phyloP scores from a whole-genome alignment of 1,284 basidiomycete genomes.

The Tilletiopsis washingtonensis region DNA sequence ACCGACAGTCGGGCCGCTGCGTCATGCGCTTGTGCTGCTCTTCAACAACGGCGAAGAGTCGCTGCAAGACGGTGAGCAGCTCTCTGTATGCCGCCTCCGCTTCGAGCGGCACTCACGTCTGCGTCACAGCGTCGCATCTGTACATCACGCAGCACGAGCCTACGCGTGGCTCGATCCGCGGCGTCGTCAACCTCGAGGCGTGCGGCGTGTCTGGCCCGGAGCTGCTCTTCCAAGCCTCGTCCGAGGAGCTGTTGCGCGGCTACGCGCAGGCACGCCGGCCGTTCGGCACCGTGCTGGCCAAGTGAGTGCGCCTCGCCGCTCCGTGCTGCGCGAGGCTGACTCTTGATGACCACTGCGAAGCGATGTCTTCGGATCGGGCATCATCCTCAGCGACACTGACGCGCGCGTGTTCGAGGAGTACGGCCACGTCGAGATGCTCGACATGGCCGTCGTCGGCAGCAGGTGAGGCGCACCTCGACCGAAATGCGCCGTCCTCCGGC shows the following conservation, averaged over 20 bases:
- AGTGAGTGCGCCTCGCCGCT: too few relatives aligned
- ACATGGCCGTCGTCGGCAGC: conserved; percentile 91
- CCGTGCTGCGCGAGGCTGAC: too few relatives aligned
- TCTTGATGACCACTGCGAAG: too few relatives aligned
- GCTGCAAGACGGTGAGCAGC: conserved; percentile 78
- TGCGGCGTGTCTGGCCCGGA: conserved; percentile 82
- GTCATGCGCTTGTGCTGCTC: conserved; percentile 75
- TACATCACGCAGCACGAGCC: conserved; percentile 43
- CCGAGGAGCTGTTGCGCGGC: conserved; percentile 83
- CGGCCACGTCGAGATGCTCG: conserved; percentile 52
- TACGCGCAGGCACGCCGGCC: conserved; percentile 81
- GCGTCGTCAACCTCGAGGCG: conserved; percentile 86
- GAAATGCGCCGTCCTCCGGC: too few relatives aligned
- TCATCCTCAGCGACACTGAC: conserved; percentile 59
- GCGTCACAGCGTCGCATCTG: conserved; percentile 74
- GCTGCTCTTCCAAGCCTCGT: conserved; percentile 91
- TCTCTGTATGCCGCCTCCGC: too few relatives aligned
- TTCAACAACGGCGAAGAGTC: conserved; percentile 92
- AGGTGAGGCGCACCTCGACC: too few relatives aligned
- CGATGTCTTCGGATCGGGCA: conserved; percentile 86
- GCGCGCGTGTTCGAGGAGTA: conserved; percentile 81
- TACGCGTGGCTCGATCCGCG: conserved; percentile 60
- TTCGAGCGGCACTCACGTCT: too few relatives aligned
- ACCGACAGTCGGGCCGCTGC: conserved; percentile 53
- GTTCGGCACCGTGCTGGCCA: conserved; percentile 82